Evolutionary conservation across 768 basidiomycete genomes (phyloP).

Genomic region (Mycena olivaceomarginata): DNA sequence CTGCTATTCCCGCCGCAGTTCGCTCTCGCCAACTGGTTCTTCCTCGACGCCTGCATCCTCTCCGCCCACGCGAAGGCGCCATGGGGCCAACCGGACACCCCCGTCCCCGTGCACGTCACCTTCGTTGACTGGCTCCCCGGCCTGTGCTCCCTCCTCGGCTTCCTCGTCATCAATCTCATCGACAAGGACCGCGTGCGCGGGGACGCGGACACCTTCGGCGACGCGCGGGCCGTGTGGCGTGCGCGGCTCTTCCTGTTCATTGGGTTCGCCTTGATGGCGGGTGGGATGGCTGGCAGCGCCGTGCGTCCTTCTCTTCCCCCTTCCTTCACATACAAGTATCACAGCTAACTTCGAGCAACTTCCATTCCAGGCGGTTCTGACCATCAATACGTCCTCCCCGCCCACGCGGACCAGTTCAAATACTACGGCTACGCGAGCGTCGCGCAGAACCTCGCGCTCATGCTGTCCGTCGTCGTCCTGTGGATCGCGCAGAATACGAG

Average conservation of each 20-base stretch:
- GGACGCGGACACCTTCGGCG: slow-evolving; percentile 85
- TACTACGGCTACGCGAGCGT: slow-evolving; percentile 98
- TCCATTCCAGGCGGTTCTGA: slow-evolving; percentile 81
- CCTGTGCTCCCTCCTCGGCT: slow-evolving; percentile 93
- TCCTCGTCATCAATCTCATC: slow-evolving; percentile 94
- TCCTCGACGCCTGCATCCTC: slow-evolving; percentile 94
- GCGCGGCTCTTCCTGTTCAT: slow-evolving; percentile 94
- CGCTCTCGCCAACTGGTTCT: slow-evolving; percentile 96
- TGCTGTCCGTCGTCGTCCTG: no score
- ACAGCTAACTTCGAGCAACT: neutral
- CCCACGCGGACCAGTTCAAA: slow-evolving; percentile 83
- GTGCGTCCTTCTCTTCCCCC: slow-evolving; percentile 70
- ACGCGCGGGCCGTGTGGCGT: slow-evolving; percentile 91
- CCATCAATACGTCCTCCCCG: slow-evolving; percentile 90
- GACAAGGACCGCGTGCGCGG: slow-evolving; percentile 94
- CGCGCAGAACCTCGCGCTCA: no score
- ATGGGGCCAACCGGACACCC: slow-evolving; percentile 80
- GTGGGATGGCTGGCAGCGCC: slow-evolving; percentile 97
- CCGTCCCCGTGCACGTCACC: slow-evolving; percentile 81
- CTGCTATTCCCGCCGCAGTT: slow-evolving; percentile 71
- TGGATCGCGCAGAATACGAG: slow-evolving; percentile 89
- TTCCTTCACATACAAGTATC: neutral
- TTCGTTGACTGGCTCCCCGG: slow-evolving; percentile 99
- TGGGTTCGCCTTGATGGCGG: slow-evolving; percentile 99
- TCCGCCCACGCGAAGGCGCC: slow-evolving; percentile 91